Conservation (phyloP, 306 rosid species). For the Cicer bijugum region DNA sequence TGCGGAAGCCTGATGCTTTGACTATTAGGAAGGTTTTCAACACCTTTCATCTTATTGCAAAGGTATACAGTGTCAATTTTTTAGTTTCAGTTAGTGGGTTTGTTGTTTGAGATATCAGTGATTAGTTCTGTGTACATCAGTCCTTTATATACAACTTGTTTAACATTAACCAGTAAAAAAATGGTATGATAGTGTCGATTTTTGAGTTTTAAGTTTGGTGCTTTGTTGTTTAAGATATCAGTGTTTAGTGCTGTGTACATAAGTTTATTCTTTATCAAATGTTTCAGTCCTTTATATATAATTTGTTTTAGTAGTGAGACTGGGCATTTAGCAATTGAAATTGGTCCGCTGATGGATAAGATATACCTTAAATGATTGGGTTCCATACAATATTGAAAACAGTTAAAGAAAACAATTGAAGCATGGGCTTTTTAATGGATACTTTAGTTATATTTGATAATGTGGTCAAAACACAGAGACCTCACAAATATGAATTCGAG, state of each 20-base stretch:
- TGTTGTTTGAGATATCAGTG: constrained; percentile 10
- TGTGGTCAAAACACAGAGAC: neutral
- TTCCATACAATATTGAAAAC: neutral
- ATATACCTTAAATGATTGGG: neutral
- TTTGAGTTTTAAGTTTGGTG: neutral
- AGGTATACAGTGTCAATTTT: constrained; percentile 53
- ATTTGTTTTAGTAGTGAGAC: neutral
- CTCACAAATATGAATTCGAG: neutral
- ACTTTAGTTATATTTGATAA: constrained; percentile 1
- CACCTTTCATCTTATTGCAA: constrained; percentile 75
- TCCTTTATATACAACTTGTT: neutral
- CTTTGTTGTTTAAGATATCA: constrained; percentile 11
- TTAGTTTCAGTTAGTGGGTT: neutral
- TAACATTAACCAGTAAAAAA: neutral
- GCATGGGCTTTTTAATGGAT: neutral
- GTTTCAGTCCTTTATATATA: constrained; percentile 7
- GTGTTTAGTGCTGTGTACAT: neutral
- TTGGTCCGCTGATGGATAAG: neutral
- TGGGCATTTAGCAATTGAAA: neutral
- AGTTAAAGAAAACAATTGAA: neutral
- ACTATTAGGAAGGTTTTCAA: constrained; percentile 79
- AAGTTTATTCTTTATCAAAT: constrained; percentile 17
- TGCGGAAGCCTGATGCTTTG: constrained; percentile 81
- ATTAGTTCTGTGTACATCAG: constrained; percentile 15
- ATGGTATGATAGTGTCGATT: constrained; percentile 53